Conservation (phyloP, 805 yeast genomes). For the Yarrowia porcina region DNA sequence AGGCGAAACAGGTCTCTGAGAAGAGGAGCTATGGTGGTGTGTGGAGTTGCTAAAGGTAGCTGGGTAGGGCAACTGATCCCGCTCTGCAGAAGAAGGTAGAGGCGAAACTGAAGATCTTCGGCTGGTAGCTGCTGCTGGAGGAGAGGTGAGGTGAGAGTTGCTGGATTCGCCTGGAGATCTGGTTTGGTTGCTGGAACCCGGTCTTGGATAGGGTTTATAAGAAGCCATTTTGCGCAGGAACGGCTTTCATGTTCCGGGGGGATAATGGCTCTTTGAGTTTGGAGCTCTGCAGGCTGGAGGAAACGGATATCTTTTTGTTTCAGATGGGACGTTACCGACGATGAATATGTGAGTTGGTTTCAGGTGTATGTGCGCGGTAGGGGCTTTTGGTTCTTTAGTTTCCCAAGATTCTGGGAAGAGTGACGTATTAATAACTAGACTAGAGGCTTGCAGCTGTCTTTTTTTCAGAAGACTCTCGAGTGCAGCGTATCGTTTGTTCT, state of each 20-base stretch:
- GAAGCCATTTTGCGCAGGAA: slow-evolving; percentile 11
- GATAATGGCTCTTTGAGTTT: not conserved
- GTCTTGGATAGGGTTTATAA: slow-evolving; percentile 7
- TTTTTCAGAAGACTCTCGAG: not conserved
- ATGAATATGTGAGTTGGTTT: slow-evolving; percentile 1
- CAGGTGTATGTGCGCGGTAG: not conserved
- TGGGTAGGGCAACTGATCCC: not conserved
- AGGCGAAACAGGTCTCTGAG: not conserved
- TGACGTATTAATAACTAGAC: not conserved
- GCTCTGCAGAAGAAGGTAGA: not conserved
- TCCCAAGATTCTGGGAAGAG: not conserved
- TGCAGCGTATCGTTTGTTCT: not conserved
- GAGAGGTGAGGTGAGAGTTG: not conserved
- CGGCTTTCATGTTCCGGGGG: slow-evolving; percentile 14
- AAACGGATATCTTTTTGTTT: slow-evolving; percentile 6
- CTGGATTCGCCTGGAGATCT: not conserved
- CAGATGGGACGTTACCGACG: not conserved
- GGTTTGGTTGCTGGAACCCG: not conserved
- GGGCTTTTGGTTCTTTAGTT: no score
- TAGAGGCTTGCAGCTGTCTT: not conserved
- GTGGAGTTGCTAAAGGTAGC: not conserved
- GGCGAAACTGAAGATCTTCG: not conserved
- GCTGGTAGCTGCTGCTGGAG: not conserved
- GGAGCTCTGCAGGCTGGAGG: slow-evolving; percentile 3
- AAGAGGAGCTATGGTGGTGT: not conserved